Evolutionary conservation across 2,329 filamentous ascomycete species (phyloP).

Genomic region (Colletotrichum sp.): DNA sequence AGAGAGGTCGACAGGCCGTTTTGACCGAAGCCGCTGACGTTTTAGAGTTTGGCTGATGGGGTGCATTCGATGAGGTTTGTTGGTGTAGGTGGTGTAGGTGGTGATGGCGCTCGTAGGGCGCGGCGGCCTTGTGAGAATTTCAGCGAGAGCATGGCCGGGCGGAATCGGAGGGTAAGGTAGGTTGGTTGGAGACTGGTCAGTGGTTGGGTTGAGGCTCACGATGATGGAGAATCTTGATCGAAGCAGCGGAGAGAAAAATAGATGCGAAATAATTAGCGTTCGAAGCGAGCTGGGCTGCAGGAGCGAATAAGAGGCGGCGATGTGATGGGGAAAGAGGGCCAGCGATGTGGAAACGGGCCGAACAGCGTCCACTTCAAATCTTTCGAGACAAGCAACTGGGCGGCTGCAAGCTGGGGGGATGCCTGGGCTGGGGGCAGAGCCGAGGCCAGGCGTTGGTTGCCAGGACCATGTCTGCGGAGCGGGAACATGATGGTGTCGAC

Average conservation of each 20-base stretch:
- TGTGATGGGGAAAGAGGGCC: not conserved
- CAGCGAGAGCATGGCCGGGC: not conserved
- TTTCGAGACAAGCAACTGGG: not conserved
- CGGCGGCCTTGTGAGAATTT: not conserved
- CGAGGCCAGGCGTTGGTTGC: not conserved
- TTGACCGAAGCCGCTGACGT: not conserved
- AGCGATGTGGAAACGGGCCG: conserved; percentile 10
- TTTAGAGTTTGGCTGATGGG: not conserved
- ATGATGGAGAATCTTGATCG: not conserved
- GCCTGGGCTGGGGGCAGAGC: not conserved
- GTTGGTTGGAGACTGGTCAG: not conserved
- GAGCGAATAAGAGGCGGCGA: not conserved
- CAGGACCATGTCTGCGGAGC: not conserved
- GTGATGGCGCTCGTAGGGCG: not conserved
- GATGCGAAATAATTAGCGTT: conserved; percentile 12
- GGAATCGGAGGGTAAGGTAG: not conserved
- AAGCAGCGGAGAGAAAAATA: not conserved
- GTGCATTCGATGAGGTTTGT: not conserved
- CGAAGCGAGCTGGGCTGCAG: not conserved
- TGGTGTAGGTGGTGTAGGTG: not conserved
- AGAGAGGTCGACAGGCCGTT: not conserved
- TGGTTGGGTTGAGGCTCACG: not conserved
- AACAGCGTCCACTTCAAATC: not conserved
- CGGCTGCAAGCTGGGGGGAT: not conserved
- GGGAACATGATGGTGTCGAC: not conserved